Conservation (phyloP, 345 rosid species). For the Eucalyptus urophylla region DNA sequence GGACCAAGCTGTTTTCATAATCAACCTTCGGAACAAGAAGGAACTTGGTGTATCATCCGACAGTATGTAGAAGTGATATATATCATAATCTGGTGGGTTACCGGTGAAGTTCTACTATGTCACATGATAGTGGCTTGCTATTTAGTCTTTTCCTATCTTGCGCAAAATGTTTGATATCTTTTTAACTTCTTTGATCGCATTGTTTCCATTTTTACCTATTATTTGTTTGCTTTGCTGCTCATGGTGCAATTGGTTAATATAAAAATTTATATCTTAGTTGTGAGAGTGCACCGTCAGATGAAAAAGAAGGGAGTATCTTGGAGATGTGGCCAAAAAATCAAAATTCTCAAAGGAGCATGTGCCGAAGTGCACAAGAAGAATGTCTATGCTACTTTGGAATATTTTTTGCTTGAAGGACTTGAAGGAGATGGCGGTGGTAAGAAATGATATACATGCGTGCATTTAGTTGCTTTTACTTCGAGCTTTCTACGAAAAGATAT, state of each 20-base stretch:
- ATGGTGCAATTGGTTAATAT: background rate
- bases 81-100: background rate
- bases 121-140: background rate
- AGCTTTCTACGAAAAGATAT: background rate
- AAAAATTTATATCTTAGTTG: constrained; percentile 19
- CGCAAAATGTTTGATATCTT: background rate
- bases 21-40: constrained; percentile 26
- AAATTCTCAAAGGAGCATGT: constrained; percentile 54
- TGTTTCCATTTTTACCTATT: background rate
- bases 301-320: constrained; percentile 30
- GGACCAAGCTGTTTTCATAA: constrained; percentile 27
- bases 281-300: constrained; percentile 39
- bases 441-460: background rate
- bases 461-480: background rate
- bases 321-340: constrained; percentile 49
- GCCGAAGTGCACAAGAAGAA: constrained; percentile 21
- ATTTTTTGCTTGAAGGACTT: constrained; percentile 57
- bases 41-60: constrained; percentile 40
- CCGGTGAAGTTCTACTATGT: background rate
- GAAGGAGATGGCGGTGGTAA: constrained; percentile 64
- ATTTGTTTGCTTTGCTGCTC: background rate
- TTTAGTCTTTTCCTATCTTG: background rate
- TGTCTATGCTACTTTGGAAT: constrained; percentile 50
- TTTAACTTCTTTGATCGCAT: background rate
- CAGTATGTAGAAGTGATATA: constrained; percentile 17